These are phyloP conservation scores for Pseudogymnoascus destructans DNA, from an alignment of 2,329 filamentous ascomycete genomes.

Conservation along the genomic window DNA sequence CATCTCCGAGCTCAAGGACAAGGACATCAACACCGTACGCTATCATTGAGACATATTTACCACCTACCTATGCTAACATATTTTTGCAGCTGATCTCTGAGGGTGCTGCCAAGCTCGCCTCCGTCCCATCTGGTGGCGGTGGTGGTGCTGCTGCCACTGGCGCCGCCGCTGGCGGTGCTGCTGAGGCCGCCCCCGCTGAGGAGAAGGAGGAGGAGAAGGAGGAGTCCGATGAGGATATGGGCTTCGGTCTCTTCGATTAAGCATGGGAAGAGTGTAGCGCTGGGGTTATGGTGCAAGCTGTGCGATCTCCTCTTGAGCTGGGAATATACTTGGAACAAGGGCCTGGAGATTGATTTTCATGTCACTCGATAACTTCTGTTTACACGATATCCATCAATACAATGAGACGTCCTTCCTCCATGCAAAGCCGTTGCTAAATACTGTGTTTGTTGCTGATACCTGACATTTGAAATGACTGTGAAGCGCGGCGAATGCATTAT, in stretches of 20 bases:
- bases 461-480: conserved; percentile 11
- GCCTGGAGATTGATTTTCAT: conserved; percentile 10
- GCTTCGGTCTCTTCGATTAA: conserved; percentile 67
- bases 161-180: conserved; percentile 55
- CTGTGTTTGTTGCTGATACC: conserved; percentile 10
- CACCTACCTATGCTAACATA: conserved; percentile 16
- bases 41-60: conserved; percentile 20
- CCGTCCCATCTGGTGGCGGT: conserved; percentile 84
- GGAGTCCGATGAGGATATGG: conserved; percentile 65
- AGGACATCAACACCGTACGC: conserved; percentile 79
- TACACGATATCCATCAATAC: conserved; percentile 24
- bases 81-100: conserved; percentile 69
- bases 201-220: conserved; percentile 60
- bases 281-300: conserved; percentile 19
- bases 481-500: background rate
- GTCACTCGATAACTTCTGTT: conserved; percentile 13
- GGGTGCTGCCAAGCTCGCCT: conserved; percentile 88
- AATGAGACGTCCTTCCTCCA: conserved; percentile 26
- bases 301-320: conserved; percentile 20
- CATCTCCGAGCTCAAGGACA: conserved; percentile 81
- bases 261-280: conserved; percentile 18
- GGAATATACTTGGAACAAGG: conserved; percentile 21
- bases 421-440: conserved; percentile 7
- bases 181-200: conserved; percentile 46
- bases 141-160: conserved; percentile 56